phyloP scores from a whole-genome alignment of 768 basidiomycete genomes.

The Tulasnella sp. region DNA sequence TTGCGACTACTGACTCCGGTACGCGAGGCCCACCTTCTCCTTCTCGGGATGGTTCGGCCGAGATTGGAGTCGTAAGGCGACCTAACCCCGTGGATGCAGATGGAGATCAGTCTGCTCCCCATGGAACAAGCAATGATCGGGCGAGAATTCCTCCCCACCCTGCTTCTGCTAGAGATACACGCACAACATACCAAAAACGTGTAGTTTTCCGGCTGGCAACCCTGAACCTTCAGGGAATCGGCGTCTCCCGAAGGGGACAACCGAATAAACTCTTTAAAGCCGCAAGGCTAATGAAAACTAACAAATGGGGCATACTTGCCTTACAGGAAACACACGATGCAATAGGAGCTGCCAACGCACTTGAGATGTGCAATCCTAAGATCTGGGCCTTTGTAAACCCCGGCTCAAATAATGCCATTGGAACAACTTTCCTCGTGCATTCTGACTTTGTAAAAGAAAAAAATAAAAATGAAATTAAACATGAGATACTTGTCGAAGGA shows the following conservation, averaged over 20 bases:
- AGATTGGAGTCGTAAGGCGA: too few relatives aligned
- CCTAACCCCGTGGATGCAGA: too few relatives aligned
- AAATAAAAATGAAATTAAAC: not conserved
- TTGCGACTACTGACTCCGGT: too few relatives aligned
- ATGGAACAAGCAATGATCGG: too few relatives aligned
- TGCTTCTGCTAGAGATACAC: too few relatives aligned
- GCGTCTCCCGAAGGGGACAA: too few relatives aligned
- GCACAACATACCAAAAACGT: too few relatives aligned
- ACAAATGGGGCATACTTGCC: not conserved
- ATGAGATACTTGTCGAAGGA: not conserved
- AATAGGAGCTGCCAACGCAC: not conserved
- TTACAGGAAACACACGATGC: slow-evolving; percentile 1
- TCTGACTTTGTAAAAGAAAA: not conserved
- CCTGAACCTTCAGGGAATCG: not conserved
- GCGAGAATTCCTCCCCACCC: too few relatives aligned
- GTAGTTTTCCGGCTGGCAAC: not conserved
- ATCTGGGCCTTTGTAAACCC: not conserved
- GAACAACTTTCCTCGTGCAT: not conserved
- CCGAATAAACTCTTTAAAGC: not conserved
- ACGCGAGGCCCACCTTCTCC: too few relatives aligned
- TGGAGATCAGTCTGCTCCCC: too few relatives aligned
- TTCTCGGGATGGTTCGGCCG: too few relatives aligned
- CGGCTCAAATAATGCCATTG: not conserved
- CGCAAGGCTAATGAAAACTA: not conserved
- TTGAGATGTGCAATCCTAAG: not conserved